phyloP scores from a whole-genome alignment of 2,329 filamentous ascomycete genomes.

The Stachybotrys chlorohalonatus region DNA sequence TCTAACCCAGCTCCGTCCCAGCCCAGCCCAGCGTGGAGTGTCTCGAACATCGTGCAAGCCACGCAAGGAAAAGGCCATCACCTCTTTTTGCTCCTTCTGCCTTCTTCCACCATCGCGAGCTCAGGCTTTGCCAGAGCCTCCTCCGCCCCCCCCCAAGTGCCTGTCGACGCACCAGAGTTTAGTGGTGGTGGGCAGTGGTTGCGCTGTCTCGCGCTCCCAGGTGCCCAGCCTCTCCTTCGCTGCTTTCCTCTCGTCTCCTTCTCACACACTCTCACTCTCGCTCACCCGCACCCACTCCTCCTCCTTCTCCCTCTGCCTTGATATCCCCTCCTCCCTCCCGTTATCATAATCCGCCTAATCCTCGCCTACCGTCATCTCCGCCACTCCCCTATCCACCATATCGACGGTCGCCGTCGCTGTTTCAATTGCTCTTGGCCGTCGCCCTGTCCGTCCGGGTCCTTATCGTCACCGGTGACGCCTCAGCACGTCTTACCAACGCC shows the following conservation, averaged over 20 bases:
- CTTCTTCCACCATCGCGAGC: background rate
- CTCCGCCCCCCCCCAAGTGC: background rate
- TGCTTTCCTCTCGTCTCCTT: background rate
- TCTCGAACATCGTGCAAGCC: background rate
- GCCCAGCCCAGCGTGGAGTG: background rate
- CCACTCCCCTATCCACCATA: background rate
- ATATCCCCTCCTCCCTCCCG: background rate
- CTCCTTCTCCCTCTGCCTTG: background rate
- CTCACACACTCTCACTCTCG: background rate
- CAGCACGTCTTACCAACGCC: background rate
- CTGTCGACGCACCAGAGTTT: background rate
- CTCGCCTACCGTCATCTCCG: background rate
- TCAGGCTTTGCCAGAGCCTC: background rate
- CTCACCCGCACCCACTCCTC: background rate
- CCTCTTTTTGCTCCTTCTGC: background rate
- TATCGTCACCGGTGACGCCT: background rate
- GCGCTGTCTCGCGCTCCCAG: background rate
- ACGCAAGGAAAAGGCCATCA: background rate
- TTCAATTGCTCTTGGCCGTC: background rate
- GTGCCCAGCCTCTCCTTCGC: background rate
- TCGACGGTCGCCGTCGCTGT: background rate
- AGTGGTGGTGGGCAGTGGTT: background rate
- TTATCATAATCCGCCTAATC: background rate
- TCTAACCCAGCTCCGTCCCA: background rate
- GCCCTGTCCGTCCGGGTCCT: background rate